Conservation (phyloP, 1,284 basidiomycete species). For the Cryptococcus depauperatus region DNA sequence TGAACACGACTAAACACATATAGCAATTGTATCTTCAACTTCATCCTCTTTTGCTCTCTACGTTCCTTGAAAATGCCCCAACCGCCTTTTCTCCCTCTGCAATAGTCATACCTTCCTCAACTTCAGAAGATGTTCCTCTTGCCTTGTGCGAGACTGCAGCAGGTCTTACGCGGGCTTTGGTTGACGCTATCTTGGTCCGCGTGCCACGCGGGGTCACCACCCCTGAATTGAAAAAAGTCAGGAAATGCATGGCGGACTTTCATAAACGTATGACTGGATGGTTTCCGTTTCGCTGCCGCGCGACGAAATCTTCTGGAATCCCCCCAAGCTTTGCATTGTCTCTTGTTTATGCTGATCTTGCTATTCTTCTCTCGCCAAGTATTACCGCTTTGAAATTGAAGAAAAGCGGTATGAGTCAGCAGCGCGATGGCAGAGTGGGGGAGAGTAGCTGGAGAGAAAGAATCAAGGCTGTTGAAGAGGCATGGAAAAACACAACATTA, state of each 20-base stretch:
- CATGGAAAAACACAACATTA: slow-evolving; percentile 30
- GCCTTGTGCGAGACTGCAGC: slow-evolving; percentile 57
- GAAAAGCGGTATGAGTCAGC: slow-evolving; percentile 1
- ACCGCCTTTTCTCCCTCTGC: slow-evolving; percentile 59
- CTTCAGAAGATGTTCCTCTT: slow-evolving; percentile 48
- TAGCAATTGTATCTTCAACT: slow-evolving; percentile 50
- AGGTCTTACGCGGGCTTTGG: slow-evolving; percentile 60
- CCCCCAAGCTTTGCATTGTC: slow-evolving; percentile 47
- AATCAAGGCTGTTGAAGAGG: slow-evolving; percentile 26
- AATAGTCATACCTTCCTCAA: slow-evolving; percentile 6
- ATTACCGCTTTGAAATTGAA: slow-evolving; percentile 11
- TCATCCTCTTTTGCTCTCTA: slow-evolving; percentile 65
- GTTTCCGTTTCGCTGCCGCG: slow-evolving; percentile 61
- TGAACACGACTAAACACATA: slow-evolving; percentile 1
- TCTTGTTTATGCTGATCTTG: slow-evolving; percentile 50
- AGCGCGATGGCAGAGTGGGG: neutral
- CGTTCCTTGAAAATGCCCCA: slow-evolving; percentile 77
- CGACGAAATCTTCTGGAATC: slow-evolving; percentile 34
- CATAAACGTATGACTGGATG: slow-evolving; percentile 57
- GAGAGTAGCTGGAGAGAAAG: slow-evolving; percentile 22
- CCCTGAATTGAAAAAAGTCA: slow-evolving; percentile 13
- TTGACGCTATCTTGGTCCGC: slow-evolving; percentile 49
- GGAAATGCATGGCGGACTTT: slow-evolving; percentile 26
- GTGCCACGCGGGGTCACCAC: slow-evolving; percentile 1
- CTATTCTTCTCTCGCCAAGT: slow-evolving; percentile 26